Conservation (phyloP, 345 rosid species). For the Eucalyptus tenuipes region DNA sequence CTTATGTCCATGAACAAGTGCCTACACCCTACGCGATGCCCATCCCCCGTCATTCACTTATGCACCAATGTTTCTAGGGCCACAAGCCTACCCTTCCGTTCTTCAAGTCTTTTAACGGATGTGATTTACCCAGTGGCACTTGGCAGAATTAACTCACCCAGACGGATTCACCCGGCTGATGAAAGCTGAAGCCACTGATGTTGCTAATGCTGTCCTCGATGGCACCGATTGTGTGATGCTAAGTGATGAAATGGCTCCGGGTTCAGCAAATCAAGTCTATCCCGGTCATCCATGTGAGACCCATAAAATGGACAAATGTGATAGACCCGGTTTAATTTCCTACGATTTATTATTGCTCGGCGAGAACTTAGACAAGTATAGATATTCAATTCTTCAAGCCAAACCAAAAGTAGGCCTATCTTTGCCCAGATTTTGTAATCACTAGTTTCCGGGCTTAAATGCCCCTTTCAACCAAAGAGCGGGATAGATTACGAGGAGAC, state of each 20-base stretch:
- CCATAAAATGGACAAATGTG: not conserved
- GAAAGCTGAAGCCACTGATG: not conserved
- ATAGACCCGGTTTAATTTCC: not conserved
- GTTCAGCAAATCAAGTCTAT: not conserved
- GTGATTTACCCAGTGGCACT: not conserved
- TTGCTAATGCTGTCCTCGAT: not conserved
- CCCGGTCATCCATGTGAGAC: not conserved
- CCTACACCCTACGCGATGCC: not conserved
- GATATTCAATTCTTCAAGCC: not conserved
- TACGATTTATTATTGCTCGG: not conserved
- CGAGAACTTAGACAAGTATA: not conserved
- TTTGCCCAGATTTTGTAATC: not conserved
- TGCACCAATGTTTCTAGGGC: not conserved
- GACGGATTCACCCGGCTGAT: not conserved
- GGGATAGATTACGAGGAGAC: not conserved
- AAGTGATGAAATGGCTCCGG: not conserved
- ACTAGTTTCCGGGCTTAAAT: not conserved
- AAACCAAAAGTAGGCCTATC: not conserved
- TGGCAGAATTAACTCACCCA: not conserved
- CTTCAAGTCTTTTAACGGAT: not conserved
- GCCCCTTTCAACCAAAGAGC: not conserved
- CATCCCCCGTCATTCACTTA: not conserved
- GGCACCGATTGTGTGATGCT: not conserved
- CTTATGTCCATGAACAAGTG: not conserved
- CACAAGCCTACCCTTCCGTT: not conserved